These are phyloP conservation scores for Candida coleopterorum DNA, from an alignment of 805 yeast species.

Conservation along the genomic window DNA sequence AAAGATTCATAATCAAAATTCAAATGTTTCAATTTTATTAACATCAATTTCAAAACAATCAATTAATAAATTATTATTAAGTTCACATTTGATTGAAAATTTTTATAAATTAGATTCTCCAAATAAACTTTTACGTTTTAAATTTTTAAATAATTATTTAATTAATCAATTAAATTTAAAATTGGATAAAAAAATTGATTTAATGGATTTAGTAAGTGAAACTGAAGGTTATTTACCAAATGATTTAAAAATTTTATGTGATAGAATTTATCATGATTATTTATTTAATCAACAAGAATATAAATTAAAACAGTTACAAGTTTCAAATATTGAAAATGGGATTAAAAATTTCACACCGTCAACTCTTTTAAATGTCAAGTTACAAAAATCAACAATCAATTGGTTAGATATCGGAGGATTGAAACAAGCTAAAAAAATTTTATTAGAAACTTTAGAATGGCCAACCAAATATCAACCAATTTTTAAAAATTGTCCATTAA, in stretches of 20 bases:
- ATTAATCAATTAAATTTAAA: slow-evolving; percentile 20
- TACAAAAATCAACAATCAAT: slow-evolving; percentile 66
- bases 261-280: slow-evolving; percentile 59
- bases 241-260: slow-evolving; percentile 69
- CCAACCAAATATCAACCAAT: slow-evolving; percentile 95
- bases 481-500: slow-evolving; percentile 80
- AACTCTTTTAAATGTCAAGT: slow-evolving; percentile 77
- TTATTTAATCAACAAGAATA: slow-evolving; percentile 19
- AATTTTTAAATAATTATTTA: slow-evolving; percentile 40
- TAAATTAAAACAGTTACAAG: slow-evolving; percentile 16
- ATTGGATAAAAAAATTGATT: slow-evolving; percentile 31
- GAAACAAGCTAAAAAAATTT: slow-evolving; percentile 62
- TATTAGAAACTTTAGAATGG: slow-evolving; percentile 92
- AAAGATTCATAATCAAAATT: slow-evolving; percentile 37
- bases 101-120: slow-evolving; percentile 63
- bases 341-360: slow-evolving; percentile 73
- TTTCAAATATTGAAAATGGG: slow-evolving; percentile 48
- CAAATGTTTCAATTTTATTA: slow-evolving; percentile 53
- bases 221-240: slow-evolving; percentile 89
- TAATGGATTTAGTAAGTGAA: slow-evolving; percentile 48
- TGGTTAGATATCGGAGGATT: slow-evolving; percentile 94
- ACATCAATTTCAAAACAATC: slow-evolving; percentile 62
- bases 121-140: slow-evolving; percentile 52
- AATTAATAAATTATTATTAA: slow-evolving; percentile 55
- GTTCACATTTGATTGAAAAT: slow-evolving; percentile 68